Evolutionary conservation across 1,284 basidiomycete genomes (phyloP).

Genomic region (Phylloporus gajari): DNA sequence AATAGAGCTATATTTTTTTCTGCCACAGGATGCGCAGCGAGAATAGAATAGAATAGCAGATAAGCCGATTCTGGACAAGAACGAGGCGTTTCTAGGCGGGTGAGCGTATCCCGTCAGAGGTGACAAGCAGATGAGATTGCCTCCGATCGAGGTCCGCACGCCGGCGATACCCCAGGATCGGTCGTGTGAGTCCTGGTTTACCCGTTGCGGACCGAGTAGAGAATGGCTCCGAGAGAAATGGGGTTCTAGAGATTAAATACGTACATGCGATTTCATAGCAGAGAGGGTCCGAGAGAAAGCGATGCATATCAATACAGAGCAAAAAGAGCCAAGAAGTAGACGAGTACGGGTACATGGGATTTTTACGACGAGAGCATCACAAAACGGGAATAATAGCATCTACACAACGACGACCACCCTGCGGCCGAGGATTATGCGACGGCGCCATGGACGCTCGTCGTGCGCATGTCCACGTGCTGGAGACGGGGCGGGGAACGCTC

Average conservation of each 20-base stretch:
- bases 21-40: too few relatives aligned
- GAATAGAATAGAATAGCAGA: too few relatives aligned
- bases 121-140: slow-evolving; percentile 24
- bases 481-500: slow-evolving; percentile 44
- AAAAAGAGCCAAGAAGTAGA: slow-evolving; percentile 15
- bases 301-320: slow-evolving; percentile 24
- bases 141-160: slow-evolving; percentile 30
- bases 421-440: slow-evolving; percentile 38
- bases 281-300: slow-evolving; percentile 26
- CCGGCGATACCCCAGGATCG: slow-evolving; percentile 25
- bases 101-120: too few relatives aligned
- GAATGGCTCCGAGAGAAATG: not conserved
- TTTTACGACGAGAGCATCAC: not conserved
- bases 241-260: slow-evolving; percentile 40
- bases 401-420: slow-evolving; percentile 30
- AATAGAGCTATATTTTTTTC: too few relatives aligned
- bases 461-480: slow-evolving; percentile 46
- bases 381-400: not conserved
- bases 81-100: too few relatives aligned
- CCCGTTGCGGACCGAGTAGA: not conserved
- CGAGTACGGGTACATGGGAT: slow-evolving; percentile 32
- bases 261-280: slow-evolving; percentile 17
- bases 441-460: slow-evolving; percentile 43
- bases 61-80: too few relatives aligned
- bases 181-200: not conserved